Conservation (phyloP, 2,329 filamentous ascomycete species). For the Aspergillus caelatus region DNA sequence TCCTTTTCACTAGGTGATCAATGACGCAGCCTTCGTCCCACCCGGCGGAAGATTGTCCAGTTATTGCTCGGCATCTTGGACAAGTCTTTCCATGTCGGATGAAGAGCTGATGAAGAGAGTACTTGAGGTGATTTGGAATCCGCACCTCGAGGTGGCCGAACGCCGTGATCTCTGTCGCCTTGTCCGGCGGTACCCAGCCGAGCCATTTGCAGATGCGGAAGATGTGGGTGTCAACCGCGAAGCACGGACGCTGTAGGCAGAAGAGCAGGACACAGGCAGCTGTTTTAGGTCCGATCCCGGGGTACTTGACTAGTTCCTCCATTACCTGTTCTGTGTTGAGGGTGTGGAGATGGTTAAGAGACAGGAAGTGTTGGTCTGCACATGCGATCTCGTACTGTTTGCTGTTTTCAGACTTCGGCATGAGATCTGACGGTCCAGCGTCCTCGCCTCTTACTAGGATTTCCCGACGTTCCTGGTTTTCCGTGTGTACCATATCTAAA, state of each 20-base stretch:
- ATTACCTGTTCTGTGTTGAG: constrained; percentile 61
- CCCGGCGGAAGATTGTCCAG: constrained; percentile 60
- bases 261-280: constrained; percentile 67
- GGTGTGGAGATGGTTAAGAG: constrained; percentile 63
- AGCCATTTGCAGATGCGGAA: constrained; percentile 66
- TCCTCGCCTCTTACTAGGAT: constrained; percentile 51
- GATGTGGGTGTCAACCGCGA: constrained; percentile 69
- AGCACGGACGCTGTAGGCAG: constrained; percentile 64
- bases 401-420: constrained; percentile 47
- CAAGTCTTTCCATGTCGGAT: constrained; percentile 66
- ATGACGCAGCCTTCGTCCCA: constrained; percentile 69
- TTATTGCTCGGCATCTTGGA: constrained; percentile 63
- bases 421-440: constrained; percentile 48
- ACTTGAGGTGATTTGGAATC: constrained; percentile 65
- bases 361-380: constrained; percentile 63
- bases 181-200: constrained; percentile 59
- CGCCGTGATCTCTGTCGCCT: constrained; percentile 51
- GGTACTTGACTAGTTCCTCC: constrained; percentile 59
- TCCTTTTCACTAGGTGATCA: constrained; percentile 62
- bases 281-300: constrained; percentile 68
- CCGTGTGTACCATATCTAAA: constrained; percentile 70
- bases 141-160: constrained; percentile 64
- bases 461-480: constrained; percentile 63
- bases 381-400: constrained; percentile 62
- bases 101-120: constrained; percentile 63